Conservation (phyloP, 176 grass and related monocot genomes). For the Hsuehochloa calcarea region DNA sequence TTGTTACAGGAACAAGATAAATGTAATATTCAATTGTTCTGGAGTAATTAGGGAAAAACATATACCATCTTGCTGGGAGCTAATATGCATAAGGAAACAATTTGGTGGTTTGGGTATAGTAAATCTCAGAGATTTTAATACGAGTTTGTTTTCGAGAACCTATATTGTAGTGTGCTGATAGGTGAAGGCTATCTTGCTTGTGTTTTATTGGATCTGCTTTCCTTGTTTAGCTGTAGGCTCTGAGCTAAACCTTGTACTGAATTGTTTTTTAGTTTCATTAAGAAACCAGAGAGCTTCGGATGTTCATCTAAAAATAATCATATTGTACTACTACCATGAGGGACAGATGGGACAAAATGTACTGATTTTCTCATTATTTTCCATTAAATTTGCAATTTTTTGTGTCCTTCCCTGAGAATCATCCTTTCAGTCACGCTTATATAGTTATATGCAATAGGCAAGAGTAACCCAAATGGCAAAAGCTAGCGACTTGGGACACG, state of each 20-base stretch:
- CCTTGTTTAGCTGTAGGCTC: background rate
- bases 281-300: background rate
- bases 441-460: no score
- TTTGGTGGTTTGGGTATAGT: background rate
- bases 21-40: constrained; percentile 5
- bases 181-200: background rate
- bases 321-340: background rate
- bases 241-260: background rate
- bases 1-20: background rate
- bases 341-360: background rate
- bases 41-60: background rate
- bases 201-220: constrained; percentile 4
- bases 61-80: background rate
- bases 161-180: background rate
- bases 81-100: background rate
- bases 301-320: background rate
- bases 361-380: background rate
- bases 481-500: background rate
- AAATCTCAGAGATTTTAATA: constrained; percentile 10
- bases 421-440: no score
- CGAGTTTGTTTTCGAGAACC: background rate
- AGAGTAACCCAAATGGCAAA: background rate
- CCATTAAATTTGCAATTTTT: background rate
- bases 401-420: no score
- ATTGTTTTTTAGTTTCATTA: background rate